phyloP scores from a whole-genome alignment of 2,329 filamentous ascomycete genomes.

The Ascocoryne sarcoides region DNA sequence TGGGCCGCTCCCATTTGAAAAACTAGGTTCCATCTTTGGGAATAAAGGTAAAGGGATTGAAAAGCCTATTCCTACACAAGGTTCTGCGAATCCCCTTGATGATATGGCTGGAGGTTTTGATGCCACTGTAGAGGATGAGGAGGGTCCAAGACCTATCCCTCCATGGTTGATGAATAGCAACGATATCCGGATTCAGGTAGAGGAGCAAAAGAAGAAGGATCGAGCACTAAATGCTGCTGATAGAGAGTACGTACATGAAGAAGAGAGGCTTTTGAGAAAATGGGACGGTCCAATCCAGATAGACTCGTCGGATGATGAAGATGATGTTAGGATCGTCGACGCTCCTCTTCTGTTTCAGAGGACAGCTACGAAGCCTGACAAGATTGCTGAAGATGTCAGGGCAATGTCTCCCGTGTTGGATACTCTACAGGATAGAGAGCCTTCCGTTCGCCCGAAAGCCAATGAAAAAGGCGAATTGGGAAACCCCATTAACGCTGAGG shows the following conservation, averaged over 20 bases:
- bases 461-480: not conserved
- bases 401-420: conserved; percentile 18
- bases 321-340: conserved; percentile 50
- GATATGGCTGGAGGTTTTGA: conserved; percentile 32
- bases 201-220: conserved; percentile 48
- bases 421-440: conserved; percentile 20
- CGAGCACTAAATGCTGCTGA: conserved; percentile 57
- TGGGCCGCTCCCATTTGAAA: conserved; percentile 86
- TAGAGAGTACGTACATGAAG: conserved; percentile 46
- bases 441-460: conserved; percentile 1
- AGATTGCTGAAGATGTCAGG: conserved; percentile 27
- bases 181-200: conserved; percentile 57
- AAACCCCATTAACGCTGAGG: conserved; percentile 8
- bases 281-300: conserved; percentile 51
- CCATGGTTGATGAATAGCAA: conserved; percentile 60
- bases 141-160: conserved; percentile 47
- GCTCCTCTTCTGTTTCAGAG: conserved; percentile 21
- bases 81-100: conserved; percentile 15
- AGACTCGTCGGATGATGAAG: conserved; percentile 48
- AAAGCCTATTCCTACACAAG: conserved; percentile 9
- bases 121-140: conserved; percentile 24
- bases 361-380: conserved; percentile 8
- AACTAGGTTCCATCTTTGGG: conserved; percentile 54
- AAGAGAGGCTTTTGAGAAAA: conserved; percentile 39
- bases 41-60: conserved; percentile 30